phyloP scores from a whole-genome alignment of 768 basidiomycete genomes.

The Epithele typhae region DNA sequence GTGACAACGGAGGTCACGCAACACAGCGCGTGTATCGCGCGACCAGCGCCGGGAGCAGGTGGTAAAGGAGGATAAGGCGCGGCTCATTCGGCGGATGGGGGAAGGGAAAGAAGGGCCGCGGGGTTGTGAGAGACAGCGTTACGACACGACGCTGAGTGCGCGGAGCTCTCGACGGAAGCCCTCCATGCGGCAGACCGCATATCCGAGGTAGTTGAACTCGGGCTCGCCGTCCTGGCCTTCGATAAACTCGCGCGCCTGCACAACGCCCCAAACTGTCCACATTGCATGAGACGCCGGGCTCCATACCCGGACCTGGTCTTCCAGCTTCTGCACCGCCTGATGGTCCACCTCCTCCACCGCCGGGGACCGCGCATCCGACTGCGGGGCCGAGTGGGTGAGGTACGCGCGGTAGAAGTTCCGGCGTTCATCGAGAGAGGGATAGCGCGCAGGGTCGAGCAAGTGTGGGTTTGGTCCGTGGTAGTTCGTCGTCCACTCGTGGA shows the following conservation, averaged over 20 bases:
- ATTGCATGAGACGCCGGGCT: constrained; percentile 85
- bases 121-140: too few species aligned
- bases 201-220: constrained; percentile 90
- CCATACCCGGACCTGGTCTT: constrained; percentile 82
- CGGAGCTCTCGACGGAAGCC: constrained; percentile 56
- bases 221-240: constrained; percentile 51
- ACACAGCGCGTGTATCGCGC: too few species aligned
- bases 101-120: too few species aligned
- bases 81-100: too few species aligned
- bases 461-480: constrained; percentile 75
- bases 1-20: too few species aligned
- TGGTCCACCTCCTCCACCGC: constrained; percentile 27
- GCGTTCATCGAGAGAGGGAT: constrained; percentile 72
- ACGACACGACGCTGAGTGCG: constrained; percentile 33
- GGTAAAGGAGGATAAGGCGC: too few species aligned
- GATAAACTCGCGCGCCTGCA: constrained; percentile 80
- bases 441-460: constrained; percentile 54
- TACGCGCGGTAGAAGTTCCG: constrained; percentile 86
- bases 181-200: constrained; percentile 66
- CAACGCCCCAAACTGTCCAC: constrained; percentile 95
- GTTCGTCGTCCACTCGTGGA: constrained; percentile 95
- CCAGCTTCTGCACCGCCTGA: constrained; percentile 53
- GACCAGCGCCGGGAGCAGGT: too few species aligned
- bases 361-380: background rate
- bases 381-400: constrained; percentile 40